A percentile compares a stretch with the other conserved stretches of the same genome.
Conservation (phyloP, 371 early-diverging fungal species). For the Mucor racemosus region DNA sequence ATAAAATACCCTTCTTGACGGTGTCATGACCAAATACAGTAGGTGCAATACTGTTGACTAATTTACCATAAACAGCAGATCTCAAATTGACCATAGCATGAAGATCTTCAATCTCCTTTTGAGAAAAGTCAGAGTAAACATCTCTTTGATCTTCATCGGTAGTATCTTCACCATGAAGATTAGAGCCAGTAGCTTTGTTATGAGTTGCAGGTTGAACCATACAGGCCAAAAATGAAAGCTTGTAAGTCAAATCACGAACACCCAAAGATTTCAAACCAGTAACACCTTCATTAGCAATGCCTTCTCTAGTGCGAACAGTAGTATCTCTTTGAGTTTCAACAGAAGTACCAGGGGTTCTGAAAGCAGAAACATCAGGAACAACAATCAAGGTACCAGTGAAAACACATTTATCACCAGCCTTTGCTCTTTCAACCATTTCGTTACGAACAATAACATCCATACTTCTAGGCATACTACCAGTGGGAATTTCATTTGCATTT, state of each 20-base stretch:
- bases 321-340: constrained; percentile 70
- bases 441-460: constrained; percentile 97
- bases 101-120: constrained; percentile 79
- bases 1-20: constrained; percentile 96
- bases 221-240: constrained; percentile 90
- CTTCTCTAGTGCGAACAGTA: constrained; percentile 63
- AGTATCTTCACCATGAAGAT: constrained; percentile 61
- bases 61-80: constrained; percentile 69
- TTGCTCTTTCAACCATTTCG: constrained; percentile 95
- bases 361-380: constrained; percentile 92
- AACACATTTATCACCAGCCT: constrained; percentile 95
- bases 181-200: constrained; percentile 40
- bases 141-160: constrained; percentile 65
- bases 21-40: constrained; percentile 98
- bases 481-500: constrained; percentile 96
- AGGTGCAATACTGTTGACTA: constrained; percentile 91
- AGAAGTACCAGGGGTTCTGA: constrained; percentile 70
- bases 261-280: constrained; percentile 90
- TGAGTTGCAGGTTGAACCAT: constrained; percentile 72
- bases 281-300: constrained; percentile 78
- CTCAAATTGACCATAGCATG: constrained; percentile 70
- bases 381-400: constrained; percentile 96
- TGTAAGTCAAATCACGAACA: constrained; percentile 91
- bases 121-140: constrained; percentile 67
- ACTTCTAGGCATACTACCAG: constrained; percentile 97